Base-by-base conservation (phyloP, 768 basidiomycete species). In the Lanmaoa pseudosensibilis region DNA sequence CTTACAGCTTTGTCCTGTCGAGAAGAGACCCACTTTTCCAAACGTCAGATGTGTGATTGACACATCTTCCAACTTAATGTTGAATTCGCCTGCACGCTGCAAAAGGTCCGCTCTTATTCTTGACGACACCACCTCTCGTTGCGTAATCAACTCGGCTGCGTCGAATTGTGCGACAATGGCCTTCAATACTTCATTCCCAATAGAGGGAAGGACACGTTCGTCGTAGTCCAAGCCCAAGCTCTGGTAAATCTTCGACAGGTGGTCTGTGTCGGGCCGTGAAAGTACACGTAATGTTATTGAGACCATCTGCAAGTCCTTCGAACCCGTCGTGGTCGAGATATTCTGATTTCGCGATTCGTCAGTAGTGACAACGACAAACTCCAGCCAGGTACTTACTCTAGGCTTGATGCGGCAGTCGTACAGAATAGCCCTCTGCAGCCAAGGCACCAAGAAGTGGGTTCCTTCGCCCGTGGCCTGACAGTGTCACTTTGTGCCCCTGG, bases 351-450 rank as follows among this genome's bases (percentile, higher is more conserved):
- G 30, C 7, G 11, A 30, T 49, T 4, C 33, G n/a, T 60, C 44
- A 61, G 60, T 16, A 33, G 1, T 18, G 30, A 49, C 47, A 46
- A 60, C 5, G 27, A 38, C 36, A 32, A 52, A 47, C 44, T 21
- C 45, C 30, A n/a, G 23, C 34, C 21, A 46, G 40, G 25, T 13
- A 73, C 86, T 64, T 62, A 94, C 94, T 66, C 95, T 80, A 46
- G 96, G 96, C 74, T 98, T 98, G 68, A 94, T 98, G 55, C 97
- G 87, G 61, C 94, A 95, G 79, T 99, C 97, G 69, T 96, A 98
- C 47, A 98, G 77, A 74, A 99, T 98, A 23, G 96, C 95, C 56
- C 88, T 84, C 73, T 98, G 96, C 44, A 98, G 77, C 92, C 94
- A 94, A 34, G 97, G 97, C 62, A 99, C 78, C 56, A 98, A 79